phyloP scores from a whole-genome alignment of 371 early-diverging fungal species.

The Ecytonucleospora hepatopenaei region DNA sequence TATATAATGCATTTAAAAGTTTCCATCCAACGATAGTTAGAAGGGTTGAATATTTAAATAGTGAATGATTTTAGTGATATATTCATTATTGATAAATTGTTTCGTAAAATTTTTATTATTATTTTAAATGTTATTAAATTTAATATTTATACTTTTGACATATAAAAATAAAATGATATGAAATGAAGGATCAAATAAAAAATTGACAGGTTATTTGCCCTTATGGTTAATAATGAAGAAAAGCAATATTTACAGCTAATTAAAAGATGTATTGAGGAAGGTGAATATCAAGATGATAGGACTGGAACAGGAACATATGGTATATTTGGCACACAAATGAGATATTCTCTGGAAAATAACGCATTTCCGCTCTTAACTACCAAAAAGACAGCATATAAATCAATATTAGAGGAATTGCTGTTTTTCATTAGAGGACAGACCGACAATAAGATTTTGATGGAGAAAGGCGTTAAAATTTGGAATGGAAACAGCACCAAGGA shows the following conservation, averaged over 20 bases:
- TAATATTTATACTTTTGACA: no score
- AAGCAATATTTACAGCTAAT: slow-evolving; percentile 76
- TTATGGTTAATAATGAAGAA: slow-evolving; percentile 61
- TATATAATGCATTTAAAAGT: slow-evolving; percentile 51
- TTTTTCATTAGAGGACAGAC: slow-evolving; percentile 90
- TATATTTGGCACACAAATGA: slow-evolving; percentile 77
- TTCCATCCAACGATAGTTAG: slow-evolving; percentile 52
- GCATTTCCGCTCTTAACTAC: slow-evolving; percentile 84
- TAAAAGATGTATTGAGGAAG: slow-evolving; percentile 65
- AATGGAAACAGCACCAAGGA: slow-evolving; percentile 84
- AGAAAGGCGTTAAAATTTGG: slow-evolving; percentile 83
- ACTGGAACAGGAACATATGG: slow-evolving; percentile 88
- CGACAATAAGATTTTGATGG: slow-evolving; percentile 66
- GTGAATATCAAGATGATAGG: slow-evolving; percentile 70
- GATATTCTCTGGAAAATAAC: slow-evolving; percentile 69
- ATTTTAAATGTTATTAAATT: no score
- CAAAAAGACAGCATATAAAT: slow-evolving; percentile 77
- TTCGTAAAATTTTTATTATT: no score
- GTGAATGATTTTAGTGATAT: no score
- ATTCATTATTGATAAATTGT: no score
- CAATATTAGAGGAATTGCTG: slow-evolving; percentile 81
- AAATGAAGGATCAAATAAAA: neutral
- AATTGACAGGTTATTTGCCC: neutral
- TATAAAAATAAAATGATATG: no score
- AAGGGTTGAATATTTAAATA: slow-evolving; percentile 52